Conservation (phyloP, 352 stramenopile genomes). For the Phytophthora crassamura region DNA sequence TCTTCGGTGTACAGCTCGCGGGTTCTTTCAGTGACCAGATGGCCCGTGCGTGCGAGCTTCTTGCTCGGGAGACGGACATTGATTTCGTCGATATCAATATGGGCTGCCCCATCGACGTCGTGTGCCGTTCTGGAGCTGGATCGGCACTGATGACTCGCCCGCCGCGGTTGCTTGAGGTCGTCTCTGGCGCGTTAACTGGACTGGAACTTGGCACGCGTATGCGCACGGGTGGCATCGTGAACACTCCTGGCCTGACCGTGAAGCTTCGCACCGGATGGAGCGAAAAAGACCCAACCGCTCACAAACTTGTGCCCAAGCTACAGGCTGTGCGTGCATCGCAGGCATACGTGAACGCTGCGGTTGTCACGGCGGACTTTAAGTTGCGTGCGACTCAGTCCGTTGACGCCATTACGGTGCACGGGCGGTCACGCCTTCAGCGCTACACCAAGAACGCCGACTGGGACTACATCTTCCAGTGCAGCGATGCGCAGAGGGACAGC, state of each 20-base stretch:
- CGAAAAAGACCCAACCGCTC: slow-evolving; percentile 94
- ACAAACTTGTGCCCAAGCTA: slow-evolving; percentile 94
- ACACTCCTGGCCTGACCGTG: slow-evolving; percentile 91
- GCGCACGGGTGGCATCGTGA: slow-evolving; percentile 36
- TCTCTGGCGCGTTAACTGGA: slow-evolving; percentile 89
- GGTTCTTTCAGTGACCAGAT: slow-evolving; percentile 94
- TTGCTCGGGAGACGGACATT: slow-evolving; percentile 93
- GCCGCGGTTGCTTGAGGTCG: slow-evolving; percentile 89
- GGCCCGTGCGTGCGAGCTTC: slow-evolving; percentile 92
- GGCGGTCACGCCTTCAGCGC: slow-evolving; percentile 95
- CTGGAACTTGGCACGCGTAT: slow-evolving; percentile 70
- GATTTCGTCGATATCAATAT: slow-evolving; percentile 99
- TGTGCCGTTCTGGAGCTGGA: slow-evolving; percentile 88
- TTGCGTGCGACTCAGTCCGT: slow-evolving; percentile 68
- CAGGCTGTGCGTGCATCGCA: slow-evolving; percentile 67
- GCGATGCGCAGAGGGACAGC: slow-evolving; percentile 55
- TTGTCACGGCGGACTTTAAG: slow-evolving; percentile 76
- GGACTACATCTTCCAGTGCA: slow-evolving; percentile 96
- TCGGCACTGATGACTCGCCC: slow-evolving; percentile 95
- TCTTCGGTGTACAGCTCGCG: slow-evolving; percentile 99
- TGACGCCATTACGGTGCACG: slow-evolving; percentile 93
- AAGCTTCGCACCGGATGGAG: slow-evolving; percentile 99
- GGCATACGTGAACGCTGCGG: slow-evolving; percentile 81
- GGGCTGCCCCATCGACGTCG: slow-evolving; percentile 98
- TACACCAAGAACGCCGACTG: slow-evolving; percentile 99